These are phyloP conservation scores for Saccharomyces jurei DNA, from an alignment of 805 yeast species.

Conservation along the genomic window DNA sequence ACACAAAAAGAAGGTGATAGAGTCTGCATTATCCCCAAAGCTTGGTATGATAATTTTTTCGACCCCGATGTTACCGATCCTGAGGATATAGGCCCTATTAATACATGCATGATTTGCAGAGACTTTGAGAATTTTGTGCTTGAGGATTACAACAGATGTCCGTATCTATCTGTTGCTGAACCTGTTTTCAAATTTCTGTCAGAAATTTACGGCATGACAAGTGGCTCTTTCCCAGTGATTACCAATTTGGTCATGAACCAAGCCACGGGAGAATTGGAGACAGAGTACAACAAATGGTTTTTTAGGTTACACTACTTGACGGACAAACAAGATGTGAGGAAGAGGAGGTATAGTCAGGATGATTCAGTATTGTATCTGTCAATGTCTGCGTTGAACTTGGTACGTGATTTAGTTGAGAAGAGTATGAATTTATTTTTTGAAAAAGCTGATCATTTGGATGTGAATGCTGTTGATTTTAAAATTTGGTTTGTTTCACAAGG, in stretches of 20 bases:
- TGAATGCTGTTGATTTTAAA: constrained; percentile 10
- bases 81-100: constrained; percentile 40
- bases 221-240: constrained; percentile 32
- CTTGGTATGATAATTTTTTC: constrained; percentile 38
- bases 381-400: constrained; percentile 29
- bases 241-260: constrained; percentile 31
- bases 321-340: constrained; percentile 4
- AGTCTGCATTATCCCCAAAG: constrained; percentile 41
- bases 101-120: constrained; percentile 39
- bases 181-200: constrained; percentile 38
- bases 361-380: constrained; percentile 21
- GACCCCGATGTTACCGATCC: constrained; percentile 22
- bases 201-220: constrained; percentile 48
- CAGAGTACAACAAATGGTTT: constrained; percentile 32
- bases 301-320: constrained; percentile 32
- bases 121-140: constrained; percentile 37
- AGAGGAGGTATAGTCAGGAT: constrained; percentile 3
- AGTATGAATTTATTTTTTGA: constrained; percentile 15
- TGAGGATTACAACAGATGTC: constrained; percentile 20
- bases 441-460: constrained; percentile 15
- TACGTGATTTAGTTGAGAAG: constrained; percentile 22
- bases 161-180: constrained; percentile 35
- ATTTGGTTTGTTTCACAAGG: constrained; percentile 18
- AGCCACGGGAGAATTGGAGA: constrained; percentile 21
- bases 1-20: constrained; percentile 38